Percentiles rank a stretch among this genome's conserved stretches.
Evolutionary conservation across 768 basidiomycete species (phyloP).

Genomic region (Tylopilus felleus): DNA sequence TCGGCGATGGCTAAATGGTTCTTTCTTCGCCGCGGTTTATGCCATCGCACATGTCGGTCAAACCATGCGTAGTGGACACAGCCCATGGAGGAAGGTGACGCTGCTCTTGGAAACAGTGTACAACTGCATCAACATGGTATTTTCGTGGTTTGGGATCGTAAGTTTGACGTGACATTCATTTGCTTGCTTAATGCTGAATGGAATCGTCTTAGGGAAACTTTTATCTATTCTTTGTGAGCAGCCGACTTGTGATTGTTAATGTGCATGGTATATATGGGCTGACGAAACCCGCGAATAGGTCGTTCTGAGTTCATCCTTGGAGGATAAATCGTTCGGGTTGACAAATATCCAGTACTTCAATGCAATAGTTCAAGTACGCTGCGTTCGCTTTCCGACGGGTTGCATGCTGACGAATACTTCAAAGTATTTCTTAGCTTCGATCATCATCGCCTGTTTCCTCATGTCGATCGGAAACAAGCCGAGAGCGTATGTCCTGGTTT

Average conservation of each 20-base stretch:
- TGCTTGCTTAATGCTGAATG: not conserved
- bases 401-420: slow-evolving; percentile 4
- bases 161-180: slow-evolving; percentile 29
- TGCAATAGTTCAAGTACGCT: slow-evolving; percentile 62
- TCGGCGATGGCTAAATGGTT: slow-evolving; percentile 86
- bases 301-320: slow-evolving; percentile 84
- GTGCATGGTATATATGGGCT: not conserved
- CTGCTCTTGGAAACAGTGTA: slow-evolving; percentile 83
- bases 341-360: slow-evolving; percentile 70
- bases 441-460: slow-evolving; percentile 86
- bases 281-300: slow-evolving; percentile 43
- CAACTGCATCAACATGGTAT: slow-evolving; percentile 82
- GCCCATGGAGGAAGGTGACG: slow-evolving; percentile 63
- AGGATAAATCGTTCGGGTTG: slow-evolving; percentile 66
- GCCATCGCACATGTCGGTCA: slow-evolving; percentile 71
- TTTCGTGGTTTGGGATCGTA: slow-evolving; percentile 92
- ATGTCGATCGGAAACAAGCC: slow-evolving; percentile 97
- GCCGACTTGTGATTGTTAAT: not conserved
- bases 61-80: slow-evolving; percentile 51
- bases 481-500: slow-evolving; percentile 49
- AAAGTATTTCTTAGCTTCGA: slow-evolving; percentile 79
- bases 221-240: slow-evolving; percentile 86
- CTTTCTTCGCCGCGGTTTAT: slow-evolving; percentile 93
- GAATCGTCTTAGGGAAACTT: slow-evolving; percentile 71
- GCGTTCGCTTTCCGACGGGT: not conserved